Base-by-base conservation (phyloP, 2,329 filamentous ascomycete species). In the Neoscytalidium dimidiatum region DNA sequence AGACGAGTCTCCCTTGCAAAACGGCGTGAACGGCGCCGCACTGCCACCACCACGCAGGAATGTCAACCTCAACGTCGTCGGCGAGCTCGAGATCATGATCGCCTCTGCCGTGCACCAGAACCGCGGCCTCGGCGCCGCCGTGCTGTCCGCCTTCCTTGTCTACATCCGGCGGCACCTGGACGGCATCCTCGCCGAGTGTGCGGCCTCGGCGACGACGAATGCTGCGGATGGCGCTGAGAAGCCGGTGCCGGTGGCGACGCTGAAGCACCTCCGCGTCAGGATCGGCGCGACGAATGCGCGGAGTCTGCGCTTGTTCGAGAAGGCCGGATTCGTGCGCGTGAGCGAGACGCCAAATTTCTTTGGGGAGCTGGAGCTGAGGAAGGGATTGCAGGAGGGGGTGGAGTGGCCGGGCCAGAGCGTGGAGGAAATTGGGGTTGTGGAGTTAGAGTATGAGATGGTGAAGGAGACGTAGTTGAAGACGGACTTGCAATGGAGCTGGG, bases 51-150 rank as follows among this genome's bases (percentile, higher is more conserved):
- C 33, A 7, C 33, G 13, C 69, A 64, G 14, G 65, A 64, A 48
- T 7, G 3, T 14, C 26, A 26, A 9, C 48, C 9, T 4, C 17
- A 14, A 7, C 28, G 69, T 83, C 9, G 77, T 90, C 3, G 93
- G 91, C 26, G 93, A 96, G 73, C 78, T 97, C 6, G 92, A 96
- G 76, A 85, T 97, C 68, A 96, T 97, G 93, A 88, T 97, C 67
- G 92, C 92, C 0, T 79, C 81, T 1, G 78, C 78, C 4, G 72
- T 75, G 0, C 79, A 86, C 31, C 87, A 89, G 26, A 81, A 89
- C 0, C 80, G 81, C 7, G 92, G 92, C 0, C 80, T 88, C 6
- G 93, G 92, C 0, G 80, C 83, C 4, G 85, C 86, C 0, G 86
- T 90, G 0, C 81, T 97, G 1, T 73, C 87, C 2, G 79, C 86